phyloP scores from a whole-genome alignment of 2,329 filamentous ascomycete genomes.

The Fusarium poae region DNA sequence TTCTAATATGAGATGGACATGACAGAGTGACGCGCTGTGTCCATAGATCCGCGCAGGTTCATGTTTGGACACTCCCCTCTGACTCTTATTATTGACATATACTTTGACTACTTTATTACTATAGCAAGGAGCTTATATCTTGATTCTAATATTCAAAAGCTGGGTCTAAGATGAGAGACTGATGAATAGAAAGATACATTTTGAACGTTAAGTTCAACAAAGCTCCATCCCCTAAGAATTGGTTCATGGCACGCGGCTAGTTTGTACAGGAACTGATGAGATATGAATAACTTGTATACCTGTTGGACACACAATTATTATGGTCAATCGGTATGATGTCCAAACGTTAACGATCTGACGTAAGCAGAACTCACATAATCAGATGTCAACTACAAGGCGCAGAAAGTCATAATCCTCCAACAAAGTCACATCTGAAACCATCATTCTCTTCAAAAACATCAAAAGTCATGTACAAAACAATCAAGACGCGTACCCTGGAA shows the following conservation, averaged over 20 bases:
- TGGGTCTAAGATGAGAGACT: neutral
- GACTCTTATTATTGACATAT: neutral
- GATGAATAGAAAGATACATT: neutral
- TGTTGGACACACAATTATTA: too few species aligned
- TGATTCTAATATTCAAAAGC: neutral
- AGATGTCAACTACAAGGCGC: slow-evolving; percentile 20
- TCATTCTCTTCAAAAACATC: neutral
- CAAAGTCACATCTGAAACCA: fast-evolving
- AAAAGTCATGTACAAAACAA: slow-evolving; percentile 1
- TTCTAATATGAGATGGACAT: too few species aligned
- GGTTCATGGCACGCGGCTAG: too few species aligned
- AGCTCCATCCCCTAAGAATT: neutral
- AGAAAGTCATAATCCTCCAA: too few species aligned
- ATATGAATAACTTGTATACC: neutral
- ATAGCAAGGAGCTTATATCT: neutral
- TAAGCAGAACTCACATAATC: neutral
- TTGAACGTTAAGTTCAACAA: neutral
- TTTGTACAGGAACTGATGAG: too few species aligned
- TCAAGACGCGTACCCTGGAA: slow-evolving; percentile 7
- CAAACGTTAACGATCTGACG: neutral
- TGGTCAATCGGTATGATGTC: neutral
- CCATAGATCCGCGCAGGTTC: neutral
- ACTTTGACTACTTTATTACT: neutral
- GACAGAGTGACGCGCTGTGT: neutral
- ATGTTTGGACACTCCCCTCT: neutral